Evolutionary conservation across 2,329 filamentous ascomycete species (phyloP).

Genomic region (Drechslerella dactyloides): DNA sequence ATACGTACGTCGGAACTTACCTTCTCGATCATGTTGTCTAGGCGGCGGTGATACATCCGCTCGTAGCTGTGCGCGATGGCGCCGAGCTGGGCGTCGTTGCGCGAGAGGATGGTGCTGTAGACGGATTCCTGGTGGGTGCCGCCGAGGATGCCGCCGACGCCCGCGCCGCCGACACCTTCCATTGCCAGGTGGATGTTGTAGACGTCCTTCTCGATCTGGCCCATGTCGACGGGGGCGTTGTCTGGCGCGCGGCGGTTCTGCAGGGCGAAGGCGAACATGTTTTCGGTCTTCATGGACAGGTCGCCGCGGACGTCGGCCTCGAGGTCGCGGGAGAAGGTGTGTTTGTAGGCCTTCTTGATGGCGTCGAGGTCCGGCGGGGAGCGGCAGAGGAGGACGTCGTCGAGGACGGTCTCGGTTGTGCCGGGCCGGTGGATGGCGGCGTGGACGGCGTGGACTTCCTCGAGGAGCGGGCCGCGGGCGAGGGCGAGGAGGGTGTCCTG

Average conservation of each 20-base stretch:
- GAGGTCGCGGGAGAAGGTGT: constrained; percentile 70
- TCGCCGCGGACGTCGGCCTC: constrained; percentile 77
- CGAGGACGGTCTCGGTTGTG: constrained; percentile 83
- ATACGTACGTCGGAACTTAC: constrained; percentile 54
- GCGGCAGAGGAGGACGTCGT: constrained; percentile 81
- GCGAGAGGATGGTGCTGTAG: constrained; percentile 34
- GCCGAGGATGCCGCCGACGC: constrained; percentile 78
- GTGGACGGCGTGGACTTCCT: constrained; percentile 75
- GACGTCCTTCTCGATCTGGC: constrained; percentile 76
- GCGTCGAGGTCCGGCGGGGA: constrained; percentile 87
- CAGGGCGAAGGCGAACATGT: constrained; percentile 82
- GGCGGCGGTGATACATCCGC: constrained; percentile 71
- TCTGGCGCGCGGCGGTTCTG: constrained; percentile 79
- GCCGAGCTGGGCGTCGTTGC: constrained; percentile 80
- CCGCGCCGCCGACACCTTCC: constrained; percentile 76
- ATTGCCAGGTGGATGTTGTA: constrained; percentile 78
- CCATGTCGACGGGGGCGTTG: constrained; percentile 72
- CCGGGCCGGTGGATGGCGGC: constrained; percentile 78
- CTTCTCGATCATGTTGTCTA: constrained; percentile 77
- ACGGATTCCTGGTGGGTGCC: constrained; percentile 60
- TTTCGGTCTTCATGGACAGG: constrained; percentile 82
- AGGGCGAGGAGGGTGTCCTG: constrained; percentile 76
- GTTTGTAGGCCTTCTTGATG: constrained; percentile 80
- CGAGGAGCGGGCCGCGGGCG: constrained; percentile 76
- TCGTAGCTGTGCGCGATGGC: constrained; percentile 80